A percentile compares a stretch with the other conserved stretches of the same genome.
phyloP scores from a whole-genome alignment of 192 early-diverging fungal species.

The Linnemannia elongata region DNA sequence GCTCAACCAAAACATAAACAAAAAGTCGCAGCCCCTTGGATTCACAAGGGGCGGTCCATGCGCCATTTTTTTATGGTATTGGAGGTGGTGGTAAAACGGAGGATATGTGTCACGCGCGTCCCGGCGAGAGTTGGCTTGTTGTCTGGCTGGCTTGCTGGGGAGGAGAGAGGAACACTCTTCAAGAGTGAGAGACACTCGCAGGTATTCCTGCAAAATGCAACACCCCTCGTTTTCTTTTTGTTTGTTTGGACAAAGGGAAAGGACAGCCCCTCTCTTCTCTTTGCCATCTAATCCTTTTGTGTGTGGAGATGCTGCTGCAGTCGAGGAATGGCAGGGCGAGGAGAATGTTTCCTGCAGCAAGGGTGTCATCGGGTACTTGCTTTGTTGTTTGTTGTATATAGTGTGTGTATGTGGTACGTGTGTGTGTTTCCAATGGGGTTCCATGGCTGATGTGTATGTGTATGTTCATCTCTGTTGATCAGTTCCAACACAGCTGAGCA shows the following conservation, averaged over 20 bases:
- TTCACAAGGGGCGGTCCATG: conserved; percentile 21
- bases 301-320: not conserved
- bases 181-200: not conserved
- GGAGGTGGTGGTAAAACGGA: not conserved
- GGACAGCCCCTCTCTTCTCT: not conserved
- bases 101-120: not conserved
- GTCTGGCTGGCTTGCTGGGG: not conserved
- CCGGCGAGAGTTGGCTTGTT: not conserved
- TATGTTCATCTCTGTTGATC: not conserved
- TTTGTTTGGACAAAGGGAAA: not conserved
- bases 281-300: not conserved
- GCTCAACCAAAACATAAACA: not conserved
- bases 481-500: not conserved
- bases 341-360: not conserved
- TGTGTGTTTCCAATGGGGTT: not conserved
- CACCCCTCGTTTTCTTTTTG: not conserved
- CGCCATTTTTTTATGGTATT: conserved; percentile 7
- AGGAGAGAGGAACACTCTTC: not conserved
- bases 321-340: not conserved
- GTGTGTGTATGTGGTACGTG: not conserved
- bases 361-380: not conserved
- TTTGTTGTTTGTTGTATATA: not conserved
- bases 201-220: not conserved
- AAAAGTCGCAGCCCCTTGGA: conserved; percentile 20
- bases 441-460: not conserved